These are phyloP conservation scores for Grigorovia jiainica DNA, from an alignment of 805 yeast species.

Conservation along the genomic window DNA sequence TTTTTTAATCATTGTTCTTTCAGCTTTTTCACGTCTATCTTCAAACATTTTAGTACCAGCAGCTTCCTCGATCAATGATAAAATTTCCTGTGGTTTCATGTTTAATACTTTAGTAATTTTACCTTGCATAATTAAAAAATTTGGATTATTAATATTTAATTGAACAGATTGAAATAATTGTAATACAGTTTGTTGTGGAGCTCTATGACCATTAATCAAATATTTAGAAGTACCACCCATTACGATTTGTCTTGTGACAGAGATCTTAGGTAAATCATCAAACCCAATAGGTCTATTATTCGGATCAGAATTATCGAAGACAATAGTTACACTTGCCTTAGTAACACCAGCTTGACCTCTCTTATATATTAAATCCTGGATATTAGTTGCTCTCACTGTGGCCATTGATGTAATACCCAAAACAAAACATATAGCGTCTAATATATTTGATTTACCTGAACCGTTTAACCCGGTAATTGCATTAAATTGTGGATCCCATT, in stretches of 20 bases:
- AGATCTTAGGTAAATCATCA: conserved; percentile 64
- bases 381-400: conserved; percentile 87
- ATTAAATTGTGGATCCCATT: conserved; percentile 94
- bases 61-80: conserved; percentile 92
- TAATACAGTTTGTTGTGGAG: conserved; percentile 87
- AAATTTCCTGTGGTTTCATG: conserved; percentile 87
- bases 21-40: conserved; percentile 84
- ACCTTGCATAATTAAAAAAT: conserved; percentile 97
- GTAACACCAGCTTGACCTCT: conserved; percentile 98
- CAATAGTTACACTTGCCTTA: conserved; percentile 92
- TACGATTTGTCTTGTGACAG: conserved; percentile 84
- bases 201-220: conserved; percentile 89
- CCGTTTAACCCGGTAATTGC: conserved; percentile 98
- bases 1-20: conserved; percentile 83
- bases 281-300: conserved; percentile 80
- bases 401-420: conserved; percentile 89
- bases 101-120: conserved; percentile 93
- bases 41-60: conserved; percentile 96
- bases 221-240: conserved; percentile 90
- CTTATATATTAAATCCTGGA: conserved; percentile 90
- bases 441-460: conserved; percentile 91
- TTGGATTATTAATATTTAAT: conserved; percentile 91
- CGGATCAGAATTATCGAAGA: conserved; percentile 78
- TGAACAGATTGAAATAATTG: conserved; percentile 91
- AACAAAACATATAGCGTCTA: conserved; percentile 98